Base-by-base conservation (phyloP, 83 land plant genomes). In the Larix sibirica region DNA sequence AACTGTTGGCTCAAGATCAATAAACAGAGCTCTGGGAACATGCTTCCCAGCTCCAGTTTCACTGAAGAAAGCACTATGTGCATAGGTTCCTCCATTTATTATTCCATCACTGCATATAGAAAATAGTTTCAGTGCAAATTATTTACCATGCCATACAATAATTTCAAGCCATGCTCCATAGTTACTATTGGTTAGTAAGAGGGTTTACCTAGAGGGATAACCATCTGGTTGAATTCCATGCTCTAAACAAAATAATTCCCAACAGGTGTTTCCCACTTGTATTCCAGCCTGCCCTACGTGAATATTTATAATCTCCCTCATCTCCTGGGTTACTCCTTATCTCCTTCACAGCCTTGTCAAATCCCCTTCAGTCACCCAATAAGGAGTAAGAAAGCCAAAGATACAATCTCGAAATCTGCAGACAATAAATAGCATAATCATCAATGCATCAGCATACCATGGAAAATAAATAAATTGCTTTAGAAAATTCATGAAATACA, bases 11-110 rank as follows among this genome's bases (percentile, higher is more conserved):
- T 83, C 85, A 28, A 83, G 82, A 65, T 83, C 85, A 44, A 83
- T 31, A 61, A 83, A 80, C 50, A 83, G 17, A 20, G 85, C 71
- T 26, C 85, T 82, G 40, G 85, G 85, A 36, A 83, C 83, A 47
- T 83, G 71, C 54, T 82, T 82, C 28, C 84, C 84, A 33, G 81
- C 50, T 40, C 80, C 31, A 1, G 84, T 82, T 54, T 82, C 84
- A 62, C 84, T 82, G 80, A 82, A 81, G 83, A 81, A 81, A 23
- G 80, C 75, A 64, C 75, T 81, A 61, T 79, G 87, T 13, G 93
- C 93, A 79, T 91, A 84, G 59, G 86, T 87, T 10, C 87, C 89
- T 54, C 89, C 88, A 10, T 89, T 91, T 2, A 82, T 83, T 13
- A 83, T 80, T 47, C 81, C 86, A 80, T 88, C 86, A 26, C 93